Evolutionary conservation across 2,329 filamentous ascomycete genomes (phyloP), one percentile per base, ranked within the genome.

Genomic region (Drechslera avenae): DNA sequence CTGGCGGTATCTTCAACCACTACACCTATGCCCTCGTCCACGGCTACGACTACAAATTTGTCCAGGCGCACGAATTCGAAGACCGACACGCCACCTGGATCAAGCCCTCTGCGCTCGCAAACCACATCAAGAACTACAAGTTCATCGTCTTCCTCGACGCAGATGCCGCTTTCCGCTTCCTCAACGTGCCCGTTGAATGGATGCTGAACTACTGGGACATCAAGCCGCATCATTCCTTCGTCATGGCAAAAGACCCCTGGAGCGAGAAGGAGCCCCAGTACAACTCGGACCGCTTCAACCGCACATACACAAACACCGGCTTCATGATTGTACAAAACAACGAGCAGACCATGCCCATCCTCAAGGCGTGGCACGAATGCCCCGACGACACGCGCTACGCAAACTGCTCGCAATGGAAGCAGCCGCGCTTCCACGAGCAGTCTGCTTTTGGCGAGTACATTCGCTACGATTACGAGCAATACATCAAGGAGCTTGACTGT

Each of bases 321-420:
- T 82, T 82, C 71, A 80, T 82, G 64, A 68, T 82, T 32, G 75
- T 79, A 3, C 80, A 82, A 67, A 80, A 81, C 64, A 79, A 79
- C 58, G 64, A 73, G 13, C 75, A 74, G 55, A 79, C 78, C 0
- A 75, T 76, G 55, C 71, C 78, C 26, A 79, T 83, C 30, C 70
- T 82, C 32, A 74, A 78, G 51, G 78, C 77, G 36, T 82, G 80
- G 80, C 70, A 73, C 66, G 57, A 73, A 46, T 75, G 72, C 42
- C 72, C 72, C 1, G 68, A 73, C 7, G 66, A 73, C 41, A 59
- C 59, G 12, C 64, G 66, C 19, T 75, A 74, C 46, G 51, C 59
- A 37, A 66, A 65, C 50, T 75, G 73, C 67, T 71, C 68, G 18
- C 52, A 73, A 33, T 74, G 71, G 72, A 73, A 71, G 54, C 56